phyloP scores from a whole-genome alignment of 306 rosid species.

The Begonia fuchsioides region DNA sequence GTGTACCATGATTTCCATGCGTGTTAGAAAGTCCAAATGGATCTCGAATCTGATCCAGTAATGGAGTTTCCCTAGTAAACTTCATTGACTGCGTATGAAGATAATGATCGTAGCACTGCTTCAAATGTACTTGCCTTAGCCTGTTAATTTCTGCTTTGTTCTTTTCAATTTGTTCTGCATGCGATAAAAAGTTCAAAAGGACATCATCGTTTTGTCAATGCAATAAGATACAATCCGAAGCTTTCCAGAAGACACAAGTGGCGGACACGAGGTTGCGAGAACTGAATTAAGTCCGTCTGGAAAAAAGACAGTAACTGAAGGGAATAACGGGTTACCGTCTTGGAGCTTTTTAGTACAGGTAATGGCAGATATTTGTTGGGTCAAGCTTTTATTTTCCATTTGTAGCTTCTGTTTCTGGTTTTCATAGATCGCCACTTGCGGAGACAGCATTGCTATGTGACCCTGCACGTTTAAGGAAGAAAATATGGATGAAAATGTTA shows the following conservation, averaged over 20 bases:
- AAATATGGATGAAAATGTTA: background rate
- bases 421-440: slow-evolving; percentile 13
- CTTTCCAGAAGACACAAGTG: too few species aligned
- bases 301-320: too few species aligned
- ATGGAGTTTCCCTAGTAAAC: background rate
- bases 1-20: background rate
- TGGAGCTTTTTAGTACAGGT: background rate
- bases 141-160: slow-evolving; percentile 21
- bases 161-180: slow-evolving; percentile 22
- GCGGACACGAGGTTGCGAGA: too few species aligned
- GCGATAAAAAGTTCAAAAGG: background rate
- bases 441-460: slow-evolving; percentile 12
- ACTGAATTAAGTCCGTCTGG: too few species aligned
- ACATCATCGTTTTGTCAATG: background rate
- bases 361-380: slow-evolving; percentile 5
- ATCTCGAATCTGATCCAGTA: background rate
- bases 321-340: slow-evolving; percentile 22
- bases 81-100: background rate
- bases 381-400: slow-evolving; percentile 23
- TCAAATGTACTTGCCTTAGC: slow-evolving; percentile 12
- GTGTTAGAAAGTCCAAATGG: background rate
- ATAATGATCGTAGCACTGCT: background rate
- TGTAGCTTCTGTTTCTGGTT: slow-evolving; percentile 1
- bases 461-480: slow-evolving; percentile 11
- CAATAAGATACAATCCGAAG: too few species aligned